Evolutionary conservation across 1,284 basidiomycete species (phyloP), one percentile per base, ranked within the genome.

Genomic region (Sparassis latifolia): DNA sequence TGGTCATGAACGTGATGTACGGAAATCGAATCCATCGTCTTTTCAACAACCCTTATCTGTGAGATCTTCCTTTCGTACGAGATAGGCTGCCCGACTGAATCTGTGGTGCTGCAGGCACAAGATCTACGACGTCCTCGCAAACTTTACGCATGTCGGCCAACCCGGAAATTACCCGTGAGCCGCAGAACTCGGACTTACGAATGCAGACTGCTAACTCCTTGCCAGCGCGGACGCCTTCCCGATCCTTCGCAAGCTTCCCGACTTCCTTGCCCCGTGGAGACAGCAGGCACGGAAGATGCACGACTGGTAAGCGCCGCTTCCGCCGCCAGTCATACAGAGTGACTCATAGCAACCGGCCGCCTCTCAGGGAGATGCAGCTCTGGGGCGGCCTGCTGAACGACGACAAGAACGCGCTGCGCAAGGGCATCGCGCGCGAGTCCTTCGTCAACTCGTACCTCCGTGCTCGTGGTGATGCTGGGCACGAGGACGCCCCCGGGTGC

Each of bases 161-260:
- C 47, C 51, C 4, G 51, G 51, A 33, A 46, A 40, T 6, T 52
- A 52, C 35, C 27, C 47, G 51, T 52, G 30, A 40, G 51, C 28
- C 4, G 2, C 20, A 12, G 9, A 12, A 10, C 10, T n/a, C 3
- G n/a, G n/a, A n/a, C n/a, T n/a, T n/a, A n/a, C n/a, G n/a, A n/a
- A n/a, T n/a, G n/a, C n/a, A n/a, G n/a, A n/a, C n/a, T n/a, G n/a
- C n/a, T n/a, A n/a, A n/a, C n/a, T n/a, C n/a, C n/a, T 12, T 32
- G 32, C n/a, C 43, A 66, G 64, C 12, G 64, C 60, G n/a, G 65
- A 66, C 52, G 57, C 55, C 6, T 63, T 64, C 50, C 61, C 64
- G 12, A 54, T 65, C 37, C 52, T 66, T n/a, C 62, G 63, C 9
- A 53, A 52, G 38, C 56, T 64, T 10, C 62, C 64, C 9, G 63